Evolutionary conservation across 2,329 filamentous ascomycete species (phyloP).

Genomic region (Diaporthe nobilis): DNA sequence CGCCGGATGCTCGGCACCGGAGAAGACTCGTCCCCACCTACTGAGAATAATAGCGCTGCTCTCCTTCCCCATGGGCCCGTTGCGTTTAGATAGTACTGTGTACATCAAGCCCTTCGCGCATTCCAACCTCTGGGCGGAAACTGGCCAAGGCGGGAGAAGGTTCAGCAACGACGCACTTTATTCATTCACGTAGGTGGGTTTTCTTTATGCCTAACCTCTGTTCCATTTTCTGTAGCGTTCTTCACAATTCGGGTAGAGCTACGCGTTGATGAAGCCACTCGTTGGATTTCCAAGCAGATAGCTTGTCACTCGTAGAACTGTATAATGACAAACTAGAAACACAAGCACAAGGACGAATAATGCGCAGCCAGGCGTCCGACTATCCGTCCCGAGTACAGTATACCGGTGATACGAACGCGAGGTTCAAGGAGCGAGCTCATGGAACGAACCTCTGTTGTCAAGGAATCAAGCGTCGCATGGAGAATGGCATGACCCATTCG

Average conservation of each 20-base stretch:
- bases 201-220: not conserved
- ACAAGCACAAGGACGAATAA: not conserved
- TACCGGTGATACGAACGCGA: too few species aligned
- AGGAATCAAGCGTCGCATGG: not conserved
- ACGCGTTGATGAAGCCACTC: not conserved
- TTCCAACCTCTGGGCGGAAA: not conserved
- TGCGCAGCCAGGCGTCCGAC: not conserved
- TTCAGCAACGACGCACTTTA: not conserved
- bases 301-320: too few species aligned
- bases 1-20: not conserved
- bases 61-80: not conserved
- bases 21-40: not conserved
- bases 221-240: not conserved
- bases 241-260: not conserved
- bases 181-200: not conserved
- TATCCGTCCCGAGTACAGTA: not conserved
- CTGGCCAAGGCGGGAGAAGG: not conserved
- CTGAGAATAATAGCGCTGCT: not conserved
- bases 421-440: not conserved
- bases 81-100: too few species aligned
- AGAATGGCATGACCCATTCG: not conserved
- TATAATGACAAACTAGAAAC: not conserved
- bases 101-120: not conserved
- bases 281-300: not conserved
- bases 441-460: not conserved